phyloP scores from a whole-genome alignment of 371 early-diverging fungal genomes.

The Chytridiales sp. region DNA sequence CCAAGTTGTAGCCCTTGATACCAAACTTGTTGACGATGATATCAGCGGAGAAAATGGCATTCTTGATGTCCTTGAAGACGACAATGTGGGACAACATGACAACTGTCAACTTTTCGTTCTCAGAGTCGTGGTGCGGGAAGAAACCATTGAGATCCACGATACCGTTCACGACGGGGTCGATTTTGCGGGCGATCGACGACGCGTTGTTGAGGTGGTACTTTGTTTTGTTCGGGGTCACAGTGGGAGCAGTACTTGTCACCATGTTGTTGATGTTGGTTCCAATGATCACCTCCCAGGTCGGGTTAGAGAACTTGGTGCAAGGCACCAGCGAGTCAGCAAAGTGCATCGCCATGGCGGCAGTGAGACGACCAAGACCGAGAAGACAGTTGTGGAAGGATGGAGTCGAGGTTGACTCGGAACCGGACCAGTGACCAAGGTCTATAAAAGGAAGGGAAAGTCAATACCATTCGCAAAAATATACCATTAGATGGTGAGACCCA shows the following conservation, averaged over 20 bases:
- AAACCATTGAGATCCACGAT: conserved; percentile 8
- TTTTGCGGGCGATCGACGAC: too few species aligned
- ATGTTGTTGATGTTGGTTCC: too few species aligned
- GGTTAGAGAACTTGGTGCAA: conserved; percentile 16
- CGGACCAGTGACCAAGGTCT: conserved; percentile 1
- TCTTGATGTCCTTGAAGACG: conserved; percentile 21
- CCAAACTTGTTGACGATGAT: conserved; percentile 20
- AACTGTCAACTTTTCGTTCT: background rate
- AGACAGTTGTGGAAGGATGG: conserved; percentile 1
- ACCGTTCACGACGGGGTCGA: conserved; percentile 17
- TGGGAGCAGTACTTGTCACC: too few species aligned
- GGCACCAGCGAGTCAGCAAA: conserved; percentile 14
- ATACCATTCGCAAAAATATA: too few species aligned
- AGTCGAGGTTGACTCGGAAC: conserved; percentile 1
- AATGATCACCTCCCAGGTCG: conserved; percentile 17
- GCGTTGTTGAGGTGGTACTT: too few species aligned
- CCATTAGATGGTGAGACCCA: background rate
- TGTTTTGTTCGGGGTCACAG: too few species aligned
- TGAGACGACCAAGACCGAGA: conserved; percentile 6
- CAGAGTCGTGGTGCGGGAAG: conserved; percentile 1
- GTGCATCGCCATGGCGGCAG: conserved; percentile 4
- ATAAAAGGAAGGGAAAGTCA: background rate
- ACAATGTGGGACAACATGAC: conserved; percentile 17
- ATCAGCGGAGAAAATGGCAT: conserved; percentile 17
- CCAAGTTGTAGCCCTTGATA: conserved; percentile 10